These are phyloP conservation scores for Calycina marina DNA, from an alignment of 2,329 filamentous ascomycete genomes.

Conservation along the genomic window DNA sequence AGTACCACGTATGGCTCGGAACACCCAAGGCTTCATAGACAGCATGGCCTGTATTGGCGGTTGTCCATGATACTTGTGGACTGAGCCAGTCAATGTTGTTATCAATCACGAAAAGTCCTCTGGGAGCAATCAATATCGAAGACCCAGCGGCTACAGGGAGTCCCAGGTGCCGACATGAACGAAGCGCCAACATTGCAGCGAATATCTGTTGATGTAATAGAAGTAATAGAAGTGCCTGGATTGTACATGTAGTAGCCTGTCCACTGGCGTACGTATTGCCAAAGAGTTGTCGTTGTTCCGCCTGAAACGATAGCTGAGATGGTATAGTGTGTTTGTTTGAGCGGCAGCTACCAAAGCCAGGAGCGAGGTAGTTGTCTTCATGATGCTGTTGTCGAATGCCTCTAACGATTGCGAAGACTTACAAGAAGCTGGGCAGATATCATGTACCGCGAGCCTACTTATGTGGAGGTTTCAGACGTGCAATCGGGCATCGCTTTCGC, in stretches of 20 bases:
- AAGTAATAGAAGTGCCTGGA: constrained; percentile 11
- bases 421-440: too few species aligned
- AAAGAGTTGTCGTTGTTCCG: constrained; percentile 9
- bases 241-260: constrained; percentile 14
- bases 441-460: too few species aligned
- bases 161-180: neutral
- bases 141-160: constrained; percentile 11
- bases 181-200: constrained; percentile 25
- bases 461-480: too few species aligned
- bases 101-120: constrained; percentile 40
- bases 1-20: constrained; percentile 35
- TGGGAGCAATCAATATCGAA: constrained; percentile 33
- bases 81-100: constrained; percentile 39
- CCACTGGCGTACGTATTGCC: constrained; percentile 18
- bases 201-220: constrained; percentile 25
- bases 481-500: too few species aligned
- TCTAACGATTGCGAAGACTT: too few species aligned
- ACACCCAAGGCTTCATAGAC: constrained; percentile 39
- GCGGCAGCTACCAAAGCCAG: constrained; percentile 10
- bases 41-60: constrained; percentile 36
- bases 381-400: too few species aligned
- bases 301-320: constrained; percentile 10
- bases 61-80: constrained; percentile 35
- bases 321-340: constrained; percentile 15
- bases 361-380: constrained; percentile 7